Conservation (phyloP, 495 filamentous ascomycete genomes). For the Penicillium odoratum region DNA sequence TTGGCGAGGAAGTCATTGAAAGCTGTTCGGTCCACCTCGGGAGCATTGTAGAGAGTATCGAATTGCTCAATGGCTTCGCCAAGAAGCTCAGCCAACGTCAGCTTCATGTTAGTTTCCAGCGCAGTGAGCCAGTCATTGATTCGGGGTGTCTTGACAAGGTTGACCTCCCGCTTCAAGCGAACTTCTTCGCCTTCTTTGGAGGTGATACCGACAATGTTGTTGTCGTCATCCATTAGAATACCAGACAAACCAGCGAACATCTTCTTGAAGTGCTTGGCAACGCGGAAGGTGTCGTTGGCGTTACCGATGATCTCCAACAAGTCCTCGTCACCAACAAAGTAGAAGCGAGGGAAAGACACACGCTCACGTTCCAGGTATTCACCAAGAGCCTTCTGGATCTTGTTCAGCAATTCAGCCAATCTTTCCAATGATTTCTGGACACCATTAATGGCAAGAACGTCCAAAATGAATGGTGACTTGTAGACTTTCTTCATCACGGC, state of each 20-base stretch:
- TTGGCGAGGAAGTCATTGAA: slow-evolving; percentile 74
- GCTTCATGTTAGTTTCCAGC: slow-evolving; percentile 91
- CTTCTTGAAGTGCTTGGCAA: slow-evolving; percentile 98
- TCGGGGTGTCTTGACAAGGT: slow-evolving; percentile 84
- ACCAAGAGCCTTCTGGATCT: slow-evolving; percentile 98
- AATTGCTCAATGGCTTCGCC: slow-evolving; percentile 77
- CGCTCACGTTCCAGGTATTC: slow-evolving; percentile 98
- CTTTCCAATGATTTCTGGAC: slow-evolving; percentile 95
- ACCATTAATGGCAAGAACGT: slow-evolving; percentile 91
- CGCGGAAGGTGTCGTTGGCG: slow-evolving; percentile 91
- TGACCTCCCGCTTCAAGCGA: slow-evolving; percentile 82
- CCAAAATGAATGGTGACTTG: slow-evolving; percentile 89
- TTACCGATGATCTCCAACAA: slow-evolving; percentile 99
- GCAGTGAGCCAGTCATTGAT: slow-evolving; percentile 98
- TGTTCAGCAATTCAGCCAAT: slow-evolving; percentile 91
- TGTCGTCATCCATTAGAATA: slow-evolving; percentile 86
- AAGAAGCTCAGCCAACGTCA: slow-evolving; percentile 85
- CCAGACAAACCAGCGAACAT: slow-evolving; percentile 98
- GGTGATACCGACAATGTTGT: slow-evolving; percentile 83
- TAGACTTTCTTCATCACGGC: slow-evolving; percentile 98
- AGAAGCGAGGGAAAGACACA: slow-evolving; percentile 96
- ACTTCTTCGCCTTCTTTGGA: slow-evolving; percentile 96
- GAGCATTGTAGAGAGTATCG: slow-evolving; percentile 64
- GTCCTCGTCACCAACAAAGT: slow-evolving; percentile 99
- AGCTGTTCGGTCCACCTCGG: slow-evolving; percentile 61